These are phyloP conservation scores for Aspergillus oerlinghausenensis DNA, from an alignment of 2,329 filamentous ascomycete genomes.

Conservation along the genomic window DNA sequence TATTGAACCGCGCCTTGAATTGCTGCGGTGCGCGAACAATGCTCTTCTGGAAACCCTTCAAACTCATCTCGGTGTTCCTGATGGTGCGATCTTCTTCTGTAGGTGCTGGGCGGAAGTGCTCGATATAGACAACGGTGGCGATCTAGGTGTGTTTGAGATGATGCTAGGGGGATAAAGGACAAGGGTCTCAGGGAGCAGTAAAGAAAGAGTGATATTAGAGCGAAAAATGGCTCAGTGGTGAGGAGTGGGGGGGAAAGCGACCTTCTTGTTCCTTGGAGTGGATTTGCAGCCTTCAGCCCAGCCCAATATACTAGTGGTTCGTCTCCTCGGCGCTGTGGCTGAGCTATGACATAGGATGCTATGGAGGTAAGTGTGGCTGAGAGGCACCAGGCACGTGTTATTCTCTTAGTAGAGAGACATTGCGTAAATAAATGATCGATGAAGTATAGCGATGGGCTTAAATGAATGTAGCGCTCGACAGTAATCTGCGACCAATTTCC, in stretches of 20 bases:
- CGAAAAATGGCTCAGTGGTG: constrained; percentile 1
- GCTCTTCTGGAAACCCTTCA: constrained; percentile 92
- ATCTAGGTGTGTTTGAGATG: neutral
- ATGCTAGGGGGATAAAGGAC: neutral
- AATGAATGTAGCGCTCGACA: neutral
- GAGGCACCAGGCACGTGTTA: neutral
- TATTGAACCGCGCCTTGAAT: constrained; percentile 87
- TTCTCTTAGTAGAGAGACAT: neutral
- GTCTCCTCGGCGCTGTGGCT: constrained; percentile 18
- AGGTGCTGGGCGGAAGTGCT: constrained; percentile 4
- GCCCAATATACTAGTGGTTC: constrained; percentile 19
- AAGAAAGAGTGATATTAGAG: constrained; percentile 2
- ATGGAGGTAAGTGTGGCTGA: constrained; percentile 9
- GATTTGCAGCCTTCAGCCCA: neutral
- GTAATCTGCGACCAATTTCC: neutral
- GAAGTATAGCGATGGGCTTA: too few relatives aligned
- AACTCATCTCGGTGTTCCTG: constrained; percentile 66
- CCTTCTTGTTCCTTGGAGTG: constrained; percentile 9
- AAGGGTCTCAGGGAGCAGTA: neutral
- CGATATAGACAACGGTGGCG: neutral
- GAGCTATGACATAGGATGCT: constrained; percentile 22
- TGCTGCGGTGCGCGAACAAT: constrained; percentile 85
- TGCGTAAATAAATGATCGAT: neutral
- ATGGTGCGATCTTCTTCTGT: neutral
- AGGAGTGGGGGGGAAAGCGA: constrained; percentile 11